Evolutionary conservation across 2,329 filamentous ascomycete genomes (phyloP), one percentile per base, ranked within the genome.

Genomic region (Xylaria sp.): DNA sequence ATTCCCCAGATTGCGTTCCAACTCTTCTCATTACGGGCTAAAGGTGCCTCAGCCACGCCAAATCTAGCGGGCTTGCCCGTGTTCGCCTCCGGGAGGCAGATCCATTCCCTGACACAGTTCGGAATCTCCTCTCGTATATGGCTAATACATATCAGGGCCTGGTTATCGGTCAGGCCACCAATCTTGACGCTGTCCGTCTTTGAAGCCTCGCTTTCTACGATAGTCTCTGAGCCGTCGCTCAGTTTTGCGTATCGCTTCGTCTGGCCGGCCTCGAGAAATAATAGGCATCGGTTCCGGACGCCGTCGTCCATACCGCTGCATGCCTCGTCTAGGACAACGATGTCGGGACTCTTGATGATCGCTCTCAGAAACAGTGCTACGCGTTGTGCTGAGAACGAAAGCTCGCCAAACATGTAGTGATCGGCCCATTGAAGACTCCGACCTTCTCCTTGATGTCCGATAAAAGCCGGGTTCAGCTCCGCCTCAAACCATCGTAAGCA

Each of bases 61-160:
- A 90, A 89, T 62, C 91, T 84, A 10, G 91, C 89, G 18, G 85
- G 80, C 39, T 76, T 74, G 1, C 87, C 86, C 1, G 88, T 88
- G 61, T 90, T 91, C 3, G 90, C 85, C 79, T 94, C 91, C 0
- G 95, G 94, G 34, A 97, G 82, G 77, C 93, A 94, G 59, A 98
- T 84, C 91, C 92, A 98, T 77, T 97, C 89, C 55, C 93, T 83
- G 28, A 97, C 87, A 72, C 90, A 91, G 58, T 91, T 90, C 0
- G 96, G 96, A 10, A 98, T 92, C 79, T 99, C 96, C 74, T 97
- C 94, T 70, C 90, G 90, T 68, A 95, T 86, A 81, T 99, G 96
- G 69, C 93, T 96, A 67, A 98, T 95, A 71, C 94, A 93, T n/a
- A 98, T 86, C 62, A 99, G 81, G 0, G 94, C 94, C 80, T 98